Percentiles rank a stretch among this genome's conserved stretches.
Conservation (phyloP, 1,284 basidiomycete species). For the Trichosporon sp. region DNA sequence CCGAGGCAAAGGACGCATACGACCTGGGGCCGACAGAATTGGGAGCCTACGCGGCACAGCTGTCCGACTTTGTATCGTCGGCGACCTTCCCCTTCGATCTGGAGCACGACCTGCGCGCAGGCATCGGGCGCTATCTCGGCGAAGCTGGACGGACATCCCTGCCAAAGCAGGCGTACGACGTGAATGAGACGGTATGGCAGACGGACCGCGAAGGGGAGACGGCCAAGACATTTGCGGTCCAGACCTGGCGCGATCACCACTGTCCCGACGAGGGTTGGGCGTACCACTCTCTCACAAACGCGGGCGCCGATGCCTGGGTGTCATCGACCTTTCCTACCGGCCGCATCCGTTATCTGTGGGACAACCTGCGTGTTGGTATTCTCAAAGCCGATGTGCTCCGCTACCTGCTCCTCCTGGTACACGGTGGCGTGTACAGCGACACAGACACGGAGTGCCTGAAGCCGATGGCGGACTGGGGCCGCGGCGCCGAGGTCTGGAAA, state of each 20-base stretch:
- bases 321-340: not conserved
- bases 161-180: constrained; percentile 22
- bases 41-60: constrained; percentile 33
- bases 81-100: constrained; percentile 34
- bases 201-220: constrained; percentile 46
- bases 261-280: constrained; percentile 50
- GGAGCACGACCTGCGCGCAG: constrained; percentile 23
- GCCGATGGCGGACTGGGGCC: constrained; percentile 48
- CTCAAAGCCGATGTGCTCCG: constrained; percentile 50
- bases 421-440: constrained; percentile 57
- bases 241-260: constrained; percentile 43
- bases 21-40: constrained; percentile 35
- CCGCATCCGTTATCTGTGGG: constrained; percentile 46
- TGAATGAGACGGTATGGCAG: constrained; percentile 53
- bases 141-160: not conserved
- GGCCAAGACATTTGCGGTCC: constrained; percentile 30
- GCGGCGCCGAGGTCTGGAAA: constrained; percentile 37
- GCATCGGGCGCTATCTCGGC: constrained; percentile 33
- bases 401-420: constrained; percentile 53
- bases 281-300: constrained; percentile 48
- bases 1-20: constrained; percentile 46
- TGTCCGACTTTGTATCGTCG: constrained; percentile 37
- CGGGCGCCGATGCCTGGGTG: constrained; percentile 21
- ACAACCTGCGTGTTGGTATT: constrained; percentile 50
- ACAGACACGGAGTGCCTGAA: constrained; percentile 54